Percentiles rank a stretch among this genome's conserved stretches.
phyloP scores from a whole-genome alignment of 2,329 filamentous ascomycete genomes.

The Macrophomina pseudophaseolina region DNA sequence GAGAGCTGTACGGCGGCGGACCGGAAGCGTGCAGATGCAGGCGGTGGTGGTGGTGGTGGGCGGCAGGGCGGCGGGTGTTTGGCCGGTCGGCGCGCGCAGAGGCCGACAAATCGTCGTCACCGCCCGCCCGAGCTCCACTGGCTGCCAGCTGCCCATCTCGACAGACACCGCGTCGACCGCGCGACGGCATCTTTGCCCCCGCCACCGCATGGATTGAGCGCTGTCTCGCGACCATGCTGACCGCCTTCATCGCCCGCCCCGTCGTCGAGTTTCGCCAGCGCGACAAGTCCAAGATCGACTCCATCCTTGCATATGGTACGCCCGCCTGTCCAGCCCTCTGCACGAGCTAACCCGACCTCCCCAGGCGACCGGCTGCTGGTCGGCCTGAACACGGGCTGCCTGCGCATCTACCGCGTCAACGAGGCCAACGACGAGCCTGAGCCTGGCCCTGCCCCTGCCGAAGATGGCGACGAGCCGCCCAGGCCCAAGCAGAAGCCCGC shows the following conservation, averaged over 20 bases:
- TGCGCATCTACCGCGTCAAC: constrained; percentile 92
- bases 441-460: constrained; percentile 44
- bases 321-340: neutral
- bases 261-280: constrained; percentile 95
- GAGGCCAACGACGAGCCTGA: constrained; percentile 58
- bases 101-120: constrained; percentile 16
- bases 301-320: constrained; percentile 85
- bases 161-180: constrained; percentile 1
- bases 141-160: neutral
- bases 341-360: constrained; percentile 26
- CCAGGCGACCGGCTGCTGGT: constrained; percentile 87
- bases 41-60: neutral
- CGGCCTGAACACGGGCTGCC: constrained; percentile 84
- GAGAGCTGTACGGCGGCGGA: no score
- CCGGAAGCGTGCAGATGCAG: no score
- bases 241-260: constrained; percentile 93
- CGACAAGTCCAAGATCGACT: constrained; percentile 97
- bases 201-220: constrained; percentile 12
- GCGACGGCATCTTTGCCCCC: neutral
- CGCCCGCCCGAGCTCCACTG: constrained; percentile 6
- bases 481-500: constrained; percentile 58
- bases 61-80: neutral
- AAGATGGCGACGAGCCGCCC: constrained; percentile 46
- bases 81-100: neutral
- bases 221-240: constrained; percentile 70